Evolutionary conservation across 208 protist species (phyloP).

Genomic region (Trypanosoma scelopori): DNA sequence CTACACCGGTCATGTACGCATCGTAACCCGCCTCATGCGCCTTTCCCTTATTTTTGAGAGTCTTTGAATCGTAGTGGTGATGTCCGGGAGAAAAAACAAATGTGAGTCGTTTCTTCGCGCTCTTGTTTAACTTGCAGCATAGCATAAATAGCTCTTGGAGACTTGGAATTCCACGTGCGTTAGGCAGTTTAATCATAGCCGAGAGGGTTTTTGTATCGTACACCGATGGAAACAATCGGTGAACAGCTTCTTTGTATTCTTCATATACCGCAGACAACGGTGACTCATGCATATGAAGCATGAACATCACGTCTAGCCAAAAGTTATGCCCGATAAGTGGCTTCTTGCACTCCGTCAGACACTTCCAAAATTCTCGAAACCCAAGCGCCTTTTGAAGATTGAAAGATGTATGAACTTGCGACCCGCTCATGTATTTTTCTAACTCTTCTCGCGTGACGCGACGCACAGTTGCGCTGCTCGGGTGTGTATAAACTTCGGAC

Average conservation of each 20-base stretch:
- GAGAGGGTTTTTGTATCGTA: constrained; percentile 80
- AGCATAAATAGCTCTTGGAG: constrained; percentile 45
- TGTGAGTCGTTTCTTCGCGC: neutral
- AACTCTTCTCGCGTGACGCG: constrained; percentile 1
- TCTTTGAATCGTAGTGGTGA: constrained; percentile 50
- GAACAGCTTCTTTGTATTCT: constrained; percentile 46
- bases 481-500: neutral
- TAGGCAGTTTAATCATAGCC: constrained; percentile 11
- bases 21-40: constrained; percentile 75
- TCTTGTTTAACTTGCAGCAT: constrained; percentile 25
- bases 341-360: constrained; percentile 58
- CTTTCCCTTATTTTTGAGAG: constrained; percentile 23
- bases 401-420: neutral
- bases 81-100: constrained; percentile 51
- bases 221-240: constrained; percentile 40
- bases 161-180: constrained; percentile 27
- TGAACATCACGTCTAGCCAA: constrained; percentile 82
- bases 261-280: constrained; percentile 43
- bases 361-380: constrained; percentile 72
- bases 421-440: neutral
- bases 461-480: constrained; percentile 1
- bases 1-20: constrained; percentile 79
- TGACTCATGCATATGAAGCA: constrained; percentile 74
- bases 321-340: constrained; percentile 82
- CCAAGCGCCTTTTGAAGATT: constrained; percentile 27